These are phyloP conservation scores for Leptoxyphium fumago DNA, from an alignment of 2,329 filamentous ascomycete genomes.

Conservation along the genomic window DNA sequence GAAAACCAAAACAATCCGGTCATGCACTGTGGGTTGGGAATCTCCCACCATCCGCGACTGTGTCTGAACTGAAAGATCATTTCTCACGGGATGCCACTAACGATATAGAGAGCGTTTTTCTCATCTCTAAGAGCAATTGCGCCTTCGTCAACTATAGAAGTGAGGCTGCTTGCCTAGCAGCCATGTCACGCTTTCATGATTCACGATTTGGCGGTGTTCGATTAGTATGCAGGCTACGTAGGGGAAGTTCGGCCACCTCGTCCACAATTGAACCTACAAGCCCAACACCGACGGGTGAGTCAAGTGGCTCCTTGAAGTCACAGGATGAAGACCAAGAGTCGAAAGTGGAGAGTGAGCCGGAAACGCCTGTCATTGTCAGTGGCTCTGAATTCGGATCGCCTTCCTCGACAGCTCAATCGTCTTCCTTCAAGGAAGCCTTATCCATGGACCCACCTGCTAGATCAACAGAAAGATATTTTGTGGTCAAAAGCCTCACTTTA, in stretches of 20 bases:
- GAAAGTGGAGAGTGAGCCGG: not conserved
- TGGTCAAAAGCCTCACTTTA: conserved; percentile 82
- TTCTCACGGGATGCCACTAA: conserved; percentile 64
- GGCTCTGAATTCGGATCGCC: not conserved
- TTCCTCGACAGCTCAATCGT: conserved; percentile 5
- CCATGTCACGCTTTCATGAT: conserved; percentile 77
- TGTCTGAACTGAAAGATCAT: conserved; percentile 78
- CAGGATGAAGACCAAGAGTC: not conserved
- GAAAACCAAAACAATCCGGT: conserved; percentile 56
- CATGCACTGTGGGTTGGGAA: conserved; percentile 96
- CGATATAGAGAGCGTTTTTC: conserved; percentile 74
- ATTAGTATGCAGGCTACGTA: conserved; percentile 68
- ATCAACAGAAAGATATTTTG: conserved; percentile 66
- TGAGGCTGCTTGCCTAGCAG: conserved; percentile 57
- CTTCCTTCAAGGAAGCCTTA: conserved; percentile 1
- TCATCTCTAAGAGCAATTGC: conserved; percentile 95
- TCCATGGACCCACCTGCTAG: conserved; percentile 12
- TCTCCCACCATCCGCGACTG: conserved; percentile 65
- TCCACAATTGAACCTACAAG: conserved; percentile 3
- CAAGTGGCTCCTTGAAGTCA: not conserved
- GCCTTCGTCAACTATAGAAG: conserved; percentile 92
- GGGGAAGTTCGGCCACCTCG: conserved; percentile 16
- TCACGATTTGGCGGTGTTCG: conserved; percentile 76
- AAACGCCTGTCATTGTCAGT: conserved; percentile 3
- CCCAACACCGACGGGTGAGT: not conserved